Evolutionary conservation across 1,139 yeast genomes (phyloP), one percentile per base, ranked within the genome.

Genomic region (Taphrina wiesneri): DNA sequence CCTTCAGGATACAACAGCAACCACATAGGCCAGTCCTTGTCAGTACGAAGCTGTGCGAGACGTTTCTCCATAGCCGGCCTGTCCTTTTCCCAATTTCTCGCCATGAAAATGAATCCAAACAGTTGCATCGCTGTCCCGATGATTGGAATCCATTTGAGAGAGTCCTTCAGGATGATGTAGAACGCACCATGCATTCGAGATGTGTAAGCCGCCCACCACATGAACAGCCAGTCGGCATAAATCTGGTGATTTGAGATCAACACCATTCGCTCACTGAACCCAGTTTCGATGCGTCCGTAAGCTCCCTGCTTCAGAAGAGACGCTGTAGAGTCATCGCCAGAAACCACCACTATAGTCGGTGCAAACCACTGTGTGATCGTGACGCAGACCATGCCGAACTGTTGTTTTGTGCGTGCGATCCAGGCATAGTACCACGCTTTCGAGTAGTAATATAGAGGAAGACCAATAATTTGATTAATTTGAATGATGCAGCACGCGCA

Each of bases 1-100:
- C 99, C 99, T 76, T 93, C 99, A 0, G 99, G 99, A 76, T 87
- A 93, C 39, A 93, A 75, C 30, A 92, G 77, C 65, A 93, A 70
- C 81, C 81, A 79, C n/a, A 77, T 73, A 3, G 82, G 81, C 74
- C 75, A 75, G 2, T 75, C 69, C 54, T 67, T 67, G 23, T 62
- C 59, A 2, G 23, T 25, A 7, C 45, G 19, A 30, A 66, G 30
- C 26, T 49, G 57, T 11, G 51, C 25, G 25, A 63, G 54, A 65
- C 82, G 84, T 63, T 83, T 81, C 34, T 85, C 79, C 78, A 92
- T 80, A 7, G 79, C 79, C 15, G 81, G 73, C 73, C 85, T 85
- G 75, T 93, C 99, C 7, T 78, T 77, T 23, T 82, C 86, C 99
- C 99, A 93, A 71, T 88, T 89, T 63, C 63, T 23, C 34, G 62